Evolutionary conservation across 2,329 filamentous ascomycete genomes (phyloP).

Genomic region (Paracoccidioides lutzii): DNA sequence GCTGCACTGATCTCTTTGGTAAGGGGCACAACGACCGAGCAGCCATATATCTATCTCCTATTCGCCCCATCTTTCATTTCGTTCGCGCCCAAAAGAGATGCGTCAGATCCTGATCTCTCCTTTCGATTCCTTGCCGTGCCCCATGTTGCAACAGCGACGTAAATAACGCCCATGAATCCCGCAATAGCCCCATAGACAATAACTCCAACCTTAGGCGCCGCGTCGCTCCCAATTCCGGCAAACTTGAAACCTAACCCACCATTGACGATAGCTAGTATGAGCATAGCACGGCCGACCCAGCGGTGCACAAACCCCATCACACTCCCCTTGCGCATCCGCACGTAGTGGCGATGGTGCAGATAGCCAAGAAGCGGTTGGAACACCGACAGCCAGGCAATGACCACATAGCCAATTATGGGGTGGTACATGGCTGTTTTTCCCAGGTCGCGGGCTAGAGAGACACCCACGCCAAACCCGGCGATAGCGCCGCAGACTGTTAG

Average conservation of each 20-base stretch:
- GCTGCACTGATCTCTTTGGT: no score
- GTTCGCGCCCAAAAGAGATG: neutral
- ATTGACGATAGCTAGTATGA: constrained; percentile 43
- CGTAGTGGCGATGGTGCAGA: constrained; percentile 40
- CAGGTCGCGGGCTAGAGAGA: constrained; percentile 35
- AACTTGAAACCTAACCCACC: constrained; percentile 43
- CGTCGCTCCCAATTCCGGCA: constrained; percentile 27
- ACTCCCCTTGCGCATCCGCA: constrained; percentile 33
- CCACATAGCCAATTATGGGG: constrained; percentile 42
- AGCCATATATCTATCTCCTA: no score
- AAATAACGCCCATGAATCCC: constrained; percentile 35
- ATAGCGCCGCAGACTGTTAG: constrained; percentile 37
- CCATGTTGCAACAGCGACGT: constrained; percentile 18
- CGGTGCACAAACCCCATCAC: constrained; percentile 36
- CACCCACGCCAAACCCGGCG: constrained; percentile 39
- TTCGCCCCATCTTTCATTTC: no score
- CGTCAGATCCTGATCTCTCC: neutral
- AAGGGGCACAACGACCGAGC: no score
- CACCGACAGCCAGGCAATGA: constrained; percentile 40
- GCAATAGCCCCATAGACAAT: constrained; percentile 41
- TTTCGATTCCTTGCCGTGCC: neutral
- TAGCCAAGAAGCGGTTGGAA: constrained; percentile 43
- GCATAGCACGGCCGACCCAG: constrained; percentile 41
- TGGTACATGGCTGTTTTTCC: constrained; percentile 32
- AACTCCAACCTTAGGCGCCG: constrained; percentile 12